Percentiles rank a stretch among this genome's conserved stretches.
Evolutionary conservation across 305 asterid species (phyloP).

Genomic region (Striga hermonthica): DNA sequence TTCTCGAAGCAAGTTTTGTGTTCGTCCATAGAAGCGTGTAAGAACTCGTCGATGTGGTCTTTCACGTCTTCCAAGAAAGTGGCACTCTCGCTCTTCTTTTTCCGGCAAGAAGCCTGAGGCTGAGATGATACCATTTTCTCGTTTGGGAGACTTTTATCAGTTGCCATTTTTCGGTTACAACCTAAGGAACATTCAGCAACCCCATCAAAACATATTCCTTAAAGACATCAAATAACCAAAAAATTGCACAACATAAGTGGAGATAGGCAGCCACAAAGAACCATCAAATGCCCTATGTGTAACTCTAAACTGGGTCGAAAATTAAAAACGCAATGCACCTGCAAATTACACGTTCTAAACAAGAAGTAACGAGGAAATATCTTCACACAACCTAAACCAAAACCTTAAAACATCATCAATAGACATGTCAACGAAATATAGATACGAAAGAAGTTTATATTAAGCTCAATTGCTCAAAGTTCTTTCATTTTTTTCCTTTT

Average conservation of each 20-base stretch:
- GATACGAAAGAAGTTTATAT: background rate
- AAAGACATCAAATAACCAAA: background rate
- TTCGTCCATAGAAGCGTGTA: conserved; percentile 87
- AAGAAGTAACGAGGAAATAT: too few relatives aligned
- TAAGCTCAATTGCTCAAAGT: background rate
- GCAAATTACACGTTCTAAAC: too few relatives aligned
- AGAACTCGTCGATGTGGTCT: conserved; percentile 84
- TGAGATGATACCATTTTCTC: conserved; percentile 39
- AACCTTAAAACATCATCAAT: background rate
- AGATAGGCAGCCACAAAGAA: background rate
- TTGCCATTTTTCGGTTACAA: conserved; percentile 42
- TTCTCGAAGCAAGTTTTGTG: conserved; percentile 90
- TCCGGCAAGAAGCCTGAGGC: conserved; percentile 60
- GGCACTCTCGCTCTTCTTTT: conserved; percentile 65
- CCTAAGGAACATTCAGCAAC: conserved; percentile 19
- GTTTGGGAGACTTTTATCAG: conserved; percentile 33
- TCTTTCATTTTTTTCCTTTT: too few relatives aligned
- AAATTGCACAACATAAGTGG: background rate
- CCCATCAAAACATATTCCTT: background rate
- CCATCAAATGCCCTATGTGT: background rate
- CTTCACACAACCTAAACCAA: background rate
- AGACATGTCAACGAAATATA: background rate
- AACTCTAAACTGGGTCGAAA: too few relatives aligned
- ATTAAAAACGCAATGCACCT: too few relatives aligned
- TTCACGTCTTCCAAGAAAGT: conserved; percentile 67